These are phyloP conservation scores for Blastobotrys proliferans DNA, from an alignment of 1,139 yeast genomes.

Conservation along the genomic window DNA sequence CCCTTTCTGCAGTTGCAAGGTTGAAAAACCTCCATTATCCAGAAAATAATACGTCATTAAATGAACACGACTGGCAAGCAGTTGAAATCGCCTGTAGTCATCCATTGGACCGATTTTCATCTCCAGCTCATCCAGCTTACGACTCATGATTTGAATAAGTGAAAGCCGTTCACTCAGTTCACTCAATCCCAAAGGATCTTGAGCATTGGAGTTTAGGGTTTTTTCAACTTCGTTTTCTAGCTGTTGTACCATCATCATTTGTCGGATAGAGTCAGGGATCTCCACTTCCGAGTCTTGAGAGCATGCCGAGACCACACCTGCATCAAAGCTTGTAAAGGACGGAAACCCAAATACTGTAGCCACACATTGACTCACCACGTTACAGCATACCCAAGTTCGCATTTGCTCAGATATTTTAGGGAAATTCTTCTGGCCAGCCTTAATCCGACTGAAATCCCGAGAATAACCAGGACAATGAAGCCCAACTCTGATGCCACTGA, in stretches of 20 bases:
- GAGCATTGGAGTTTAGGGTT: conserved; percentile 67
- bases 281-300: conserved; percentile 40
- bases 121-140: conserved; percentile 74
- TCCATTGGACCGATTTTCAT: conserved; percentile 46
- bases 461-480: conserved; percentile 71
- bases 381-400: conserved; percentile 91
- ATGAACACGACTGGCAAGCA: conserved; percentile 73
- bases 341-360: conserved; percentile 95
- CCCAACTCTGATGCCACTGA: conserved; percentile 88
- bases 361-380: conserved; percentile 80
- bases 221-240: conserved; percentile 82
- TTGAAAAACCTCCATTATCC: conserved; percentile 49
- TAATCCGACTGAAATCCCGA: conserved; percentile 46
- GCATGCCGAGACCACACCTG: conserved; percentile 57
- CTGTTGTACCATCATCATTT: conserved; percentile 76
- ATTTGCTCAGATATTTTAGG: conserved; percentile 67
- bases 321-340: conserved; percentile 81
- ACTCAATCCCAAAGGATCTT: conserved; percentile 59
- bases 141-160: conserved; percentile 60
- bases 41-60: conserved; percentile 75
- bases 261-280: conserved; percentile 61
- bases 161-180: conserved; percentile 71
- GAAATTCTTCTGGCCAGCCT: conserved; percentile 30
- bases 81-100: conserved; percentile 62
- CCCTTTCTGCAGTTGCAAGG: conserved; percentile 68